These are phyloP conservation scores for Russula emetica DNA, from an alignment of 768 basidiomycete species.

Conservation along the genomic window DNA sequence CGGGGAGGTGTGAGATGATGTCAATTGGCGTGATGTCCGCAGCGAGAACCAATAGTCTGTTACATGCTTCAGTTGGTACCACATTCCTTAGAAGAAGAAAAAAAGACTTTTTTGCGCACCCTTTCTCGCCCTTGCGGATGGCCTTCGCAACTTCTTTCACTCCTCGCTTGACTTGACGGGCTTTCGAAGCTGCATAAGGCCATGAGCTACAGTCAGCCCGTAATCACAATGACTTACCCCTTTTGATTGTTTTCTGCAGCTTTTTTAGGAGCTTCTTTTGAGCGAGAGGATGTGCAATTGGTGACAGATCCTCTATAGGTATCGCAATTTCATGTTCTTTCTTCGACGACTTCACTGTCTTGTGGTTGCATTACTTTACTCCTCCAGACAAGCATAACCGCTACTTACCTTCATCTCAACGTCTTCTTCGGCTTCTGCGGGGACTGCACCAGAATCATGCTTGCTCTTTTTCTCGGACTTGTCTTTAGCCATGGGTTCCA, in stretches of 20 bases:
- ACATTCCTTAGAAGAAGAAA: background rate
- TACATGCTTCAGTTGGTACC: constrained; percentile 3
- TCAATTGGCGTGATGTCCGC: constrained; percentile 98
- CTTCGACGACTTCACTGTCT: constrained; percentile 30
- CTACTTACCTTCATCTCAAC: constrained; percentile 45
- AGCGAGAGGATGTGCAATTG: constrained; percentile 92
- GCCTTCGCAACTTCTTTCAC: constrained; percentile 99
- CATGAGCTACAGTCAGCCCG: constrained; percentile 2
- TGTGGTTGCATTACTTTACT: constrained; percentile 11
- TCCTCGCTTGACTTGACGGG: constrained; percentile 92
- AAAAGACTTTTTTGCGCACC: constrained; percentile 46
- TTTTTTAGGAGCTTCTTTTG: constrained; percentile 92
- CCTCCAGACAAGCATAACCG: constrained; percentile 15
- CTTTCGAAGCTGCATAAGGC: constrained; percentile 70
- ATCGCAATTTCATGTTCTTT: constrained; percentile 63
- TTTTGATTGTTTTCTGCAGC: constrained; percentile 91
- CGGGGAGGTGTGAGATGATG: constrained; percentile 94
- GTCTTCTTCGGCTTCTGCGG: constrained; percentile 45
- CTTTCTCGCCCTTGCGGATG: constrained; percentile 95
- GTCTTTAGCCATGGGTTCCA: constrained; percentile 55
- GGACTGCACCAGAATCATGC: constrained; percentile 28
- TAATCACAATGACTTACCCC: constrained; percentile 48
- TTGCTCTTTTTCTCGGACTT: constrained; percentile 75
- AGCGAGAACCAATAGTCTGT: constrained; percentile 83
- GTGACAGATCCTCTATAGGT: constrained; percentile 77